A percentile compares a stretch with the other conserved stretches of the same genome.
These are phyloP conservation scores for Aureobasidium zeae DNA, from an alignment of 2,329 filamentous ascomycete species.

Conservation along the genomic window DNA sequence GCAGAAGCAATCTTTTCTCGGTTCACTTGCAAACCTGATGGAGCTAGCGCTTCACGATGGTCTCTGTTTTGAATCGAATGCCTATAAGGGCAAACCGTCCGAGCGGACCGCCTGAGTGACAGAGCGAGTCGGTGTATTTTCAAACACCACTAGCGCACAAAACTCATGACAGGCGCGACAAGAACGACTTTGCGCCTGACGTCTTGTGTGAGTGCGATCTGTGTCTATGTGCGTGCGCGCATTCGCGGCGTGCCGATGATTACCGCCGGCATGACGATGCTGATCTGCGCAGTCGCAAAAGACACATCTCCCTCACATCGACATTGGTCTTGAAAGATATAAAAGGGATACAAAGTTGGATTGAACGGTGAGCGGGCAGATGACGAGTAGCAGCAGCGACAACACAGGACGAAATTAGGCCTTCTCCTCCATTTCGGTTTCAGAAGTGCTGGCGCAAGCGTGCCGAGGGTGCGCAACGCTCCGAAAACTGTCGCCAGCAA, in stretches of 20 bases:
- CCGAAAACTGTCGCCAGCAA: not conserved
- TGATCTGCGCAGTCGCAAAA: constrained; percentile 2
- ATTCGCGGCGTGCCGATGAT: constrained; percentile 5
- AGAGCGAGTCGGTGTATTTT: no score
- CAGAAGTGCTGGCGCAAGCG: constrained; percentile 9
- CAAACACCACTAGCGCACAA: constrained; percentile 1
- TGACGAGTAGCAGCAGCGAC: no score
- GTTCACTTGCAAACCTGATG: constrained; percentile 9
- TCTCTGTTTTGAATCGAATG: constrained; percentile 2
- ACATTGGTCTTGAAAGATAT: not conserved
- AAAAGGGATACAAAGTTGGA: not conserved
- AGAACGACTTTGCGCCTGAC: constrained; percentile 9
- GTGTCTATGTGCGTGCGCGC: no score
- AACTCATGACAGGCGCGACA: constrained; percentile 6
- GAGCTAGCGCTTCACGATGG: constrained; percentile 6
- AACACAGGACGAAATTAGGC: not conserved
- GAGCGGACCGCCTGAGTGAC: constrained; percentile 1
- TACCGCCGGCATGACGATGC: constrained; percentile 12
- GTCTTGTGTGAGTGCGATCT: not conserved
- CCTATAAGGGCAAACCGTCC: constrained; percentile 3
- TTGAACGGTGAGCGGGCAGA: not conserved
- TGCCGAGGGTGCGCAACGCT: constrained; percentile 11
- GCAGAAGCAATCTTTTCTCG: constrained; percentile 7
- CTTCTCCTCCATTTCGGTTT: constrained; percentile 1
- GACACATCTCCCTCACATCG: not conserved